Percentiles rank a stretch among this genome's conserved stretches.
phyloP scores from a whole-genome alignment of 1,284 basidiomycete species.

The Cryptococcus neoformans region DNA sequence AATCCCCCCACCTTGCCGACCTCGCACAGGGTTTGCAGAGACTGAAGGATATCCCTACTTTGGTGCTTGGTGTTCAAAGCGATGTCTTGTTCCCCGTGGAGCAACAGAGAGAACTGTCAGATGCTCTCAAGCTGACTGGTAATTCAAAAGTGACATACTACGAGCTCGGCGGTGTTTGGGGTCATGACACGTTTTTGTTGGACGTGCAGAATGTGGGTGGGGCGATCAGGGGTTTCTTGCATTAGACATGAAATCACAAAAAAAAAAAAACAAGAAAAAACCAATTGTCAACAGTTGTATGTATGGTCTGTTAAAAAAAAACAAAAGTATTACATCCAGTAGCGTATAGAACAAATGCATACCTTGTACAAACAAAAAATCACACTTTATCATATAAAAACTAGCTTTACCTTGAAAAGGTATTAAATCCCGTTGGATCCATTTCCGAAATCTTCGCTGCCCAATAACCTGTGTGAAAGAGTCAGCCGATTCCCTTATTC shows the following conservation, averaged over 20 bases:
- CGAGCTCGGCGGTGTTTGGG: constrained; percentile 97
- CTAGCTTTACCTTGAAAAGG: too few relatives aligned
- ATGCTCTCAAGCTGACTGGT: constrained; percentile 85
- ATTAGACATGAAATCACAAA: constrained; percentile 10
- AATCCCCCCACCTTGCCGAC: constrained; percentile 68
- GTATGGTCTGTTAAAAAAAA: background rate
- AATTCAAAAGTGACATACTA: constrained; percentile 90
- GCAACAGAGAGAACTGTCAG: constrained; percentile 92
- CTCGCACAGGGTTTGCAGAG: constrained; percentile 80
- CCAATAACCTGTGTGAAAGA: constrained; percentile 5
- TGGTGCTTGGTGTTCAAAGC: constrained; percentile 93
- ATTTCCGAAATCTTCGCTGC: constrained; percentile 9
- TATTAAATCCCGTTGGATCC: background rate
- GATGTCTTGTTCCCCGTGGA: constrained; percentile 97
- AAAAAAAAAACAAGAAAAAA: background rate
- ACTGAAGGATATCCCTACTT: constrained; percentile 70
- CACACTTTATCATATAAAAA: too few relatives aligned
- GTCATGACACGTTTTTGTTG: constrained; percentile 93
- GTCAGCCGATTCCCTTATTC: background rate
- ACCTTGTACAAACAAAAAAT: constrained; percentile 1
- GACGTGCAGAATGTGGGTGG: constrained; percentile 75
- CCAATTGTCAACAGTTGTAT: background rate
- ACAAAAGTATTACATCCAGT: background rate
- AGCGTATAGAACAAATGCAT: background rate
- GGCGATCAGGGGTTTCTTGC: constrained; percentile 71